Conservation (phyloP, 2,329 filamentous ascomycete genomes). For the Ramichloridium luteum region DNA sequence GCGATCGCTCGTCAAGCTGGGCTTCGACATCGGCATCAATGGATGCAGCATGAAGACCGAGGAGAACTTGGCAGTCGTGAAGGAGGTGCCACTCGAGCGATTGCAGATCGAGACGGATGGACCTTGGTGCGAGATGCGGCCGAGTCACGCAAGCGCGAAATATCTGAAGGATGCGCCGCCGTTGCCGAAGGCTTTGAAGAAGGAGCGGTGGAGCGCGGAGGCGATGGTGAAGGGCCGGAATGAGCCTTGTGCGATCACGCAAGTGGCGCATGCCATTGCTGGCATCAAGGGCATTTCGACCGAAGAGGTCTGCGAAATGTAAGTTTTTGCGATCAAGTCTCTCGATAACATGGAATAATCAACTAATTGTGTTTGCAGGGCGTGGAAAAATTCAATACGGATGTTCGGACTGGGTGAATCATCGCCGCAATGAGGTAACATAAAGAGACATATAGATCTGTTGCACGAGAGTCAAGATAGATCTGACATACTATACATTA, state of each 20-base stretch:
- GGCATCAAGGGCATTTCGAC: constrained; percentile 68
- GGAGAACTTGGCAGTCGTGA: constrained; percentile 79
- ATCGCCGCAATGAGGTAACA: constrained; percentile 3
- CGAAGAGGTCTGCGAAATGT: constrained; percentile 73
- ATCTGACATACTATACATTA: background rate
- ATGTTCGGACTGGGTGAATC: constrained; percentile 62
- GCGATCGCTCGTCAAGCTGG: constrained; percentile 63
- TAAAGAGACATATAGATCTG: background rate
- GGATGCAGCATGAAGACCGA: constrained; percentile 92
- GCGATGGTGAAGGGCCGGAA: constrained; percentile 90
- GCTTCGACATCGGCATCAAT: constrained; percentile 87
- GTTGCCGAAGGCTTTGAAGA: constrained; percentile 77
- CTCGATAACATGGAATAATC: background rate
- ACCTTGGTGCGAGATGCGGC: constrained; percentile 90
- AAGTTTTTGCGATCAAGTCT: constrained; percentile 25
- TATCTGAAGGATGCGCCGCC: constrained; percentile 57
- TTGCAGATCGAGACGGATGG: constrained; percentile 96
- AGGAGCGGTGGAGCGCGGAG: constrained; percentile 84
- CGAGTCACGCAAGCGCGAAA: constrained; percentile 73
- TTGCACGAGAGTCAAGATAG: no score
- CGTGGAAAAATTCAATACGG: constrained; percentile 67
- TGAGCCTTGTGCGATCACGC: constrained; percentile 76
- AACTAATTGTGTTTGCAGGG: constrained; percentile 30
- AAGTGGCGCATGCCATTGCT: constrained; percentile 80
- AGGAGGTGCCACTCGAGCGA: constrained; percentile 61